Conservation (phyloP, 352 stramenopile species). For the Pythium biforme region DNA sequence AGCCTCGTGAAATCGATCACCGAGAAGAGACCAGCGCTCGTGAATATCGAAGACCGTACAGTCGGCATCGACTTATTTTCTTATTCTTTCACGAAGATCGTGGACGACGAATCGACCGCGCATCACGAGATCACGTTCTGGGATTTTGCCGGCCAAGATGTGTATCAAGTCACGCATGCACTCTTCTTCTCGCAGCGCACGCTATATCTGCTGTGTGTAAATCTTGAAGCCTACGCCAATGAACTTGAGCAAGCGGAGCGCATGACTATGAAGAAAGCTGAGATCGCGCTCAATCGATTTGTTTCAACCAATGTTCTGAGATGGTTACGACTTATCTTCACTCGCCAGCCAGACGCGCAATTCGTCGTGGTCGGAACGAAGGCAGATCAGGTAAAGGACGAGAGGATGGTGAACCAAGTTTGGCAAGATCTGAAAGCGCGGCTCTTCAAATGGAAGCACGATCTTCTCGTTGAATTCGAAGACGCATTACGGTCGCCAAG, state of each 20-base stretch:
- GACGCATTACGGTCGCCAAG: constrained; percentile 15
- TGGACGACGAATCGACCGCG: constrained; percentile 13
- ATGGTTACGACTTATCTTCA: constrained; percentile 24
- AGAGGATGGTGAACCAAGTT: constrained; percentile 4
- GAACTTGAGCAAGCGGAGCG: constrained; percentile 4
- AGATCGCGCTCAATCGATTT: constrained; percentile 11
- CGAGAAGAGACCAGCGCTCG: constrained; percentile 10
- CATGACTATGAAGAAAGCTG: constrained; percentile 6
- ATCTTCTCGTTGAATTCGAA: constrained; percentile 20
- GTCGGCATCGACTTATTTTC: constrained; percentile 35
- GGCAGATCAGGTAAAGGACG: constrained; percentile 13
- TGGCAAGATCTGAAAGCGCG: constrained; percentile 15
- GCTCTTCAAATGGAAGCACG: constrained; percentile 21
- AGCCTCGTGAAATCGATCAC: constrained; percentile 33
- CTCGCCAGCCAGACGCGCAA: constrained; percentile 15
- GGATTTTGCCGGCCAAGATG: constrained; percentile 26
- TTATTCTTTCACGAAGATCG: constrained; percentile 29
- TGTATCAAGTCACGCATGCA: constrained; percentile 24
- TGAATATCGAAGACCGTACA: constrained; percentile 24
- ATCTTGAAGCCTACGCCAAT: constrained; percentile 12
- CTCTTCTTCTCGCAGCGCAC: constrained; percentile 25
- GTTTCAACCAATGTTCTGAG: constrained; percentile 17
- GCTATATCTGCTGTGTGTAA: constrained; percentile 24
- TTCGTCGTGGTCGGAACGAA: constrained; percentile 24
- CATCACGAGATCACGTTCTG: constrained; percentile 20